Evolutionary conservation across 2,329 filamentous ascomycete genomes (phyloP).

Genomic region (Elsinoe perseae): DNA sequence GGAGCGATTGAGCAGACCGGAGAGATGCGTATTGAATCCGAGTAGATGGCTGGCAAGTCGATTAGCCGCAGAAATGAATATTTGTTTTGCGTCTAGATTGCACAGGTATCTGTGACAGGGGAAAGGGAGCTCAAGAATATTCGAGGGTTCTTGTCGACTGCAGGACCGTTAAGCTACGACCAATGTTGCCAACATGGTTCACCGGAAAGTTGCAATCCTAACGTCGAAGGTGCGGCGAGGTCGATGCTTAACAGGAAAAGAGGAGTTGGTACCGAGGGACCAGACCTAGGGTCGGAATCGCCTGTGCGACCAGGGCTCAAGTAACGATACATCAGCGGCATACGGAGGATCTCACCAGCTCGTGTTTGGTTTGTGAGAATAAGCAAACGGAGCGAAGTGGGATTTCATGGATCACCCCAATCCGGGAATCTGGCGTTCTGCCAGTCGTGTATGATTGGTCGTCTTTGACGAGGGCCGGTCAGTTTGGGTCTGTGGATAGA

Average conservation of each 20-base stretch:
- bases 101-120: conserved; percentile 3
- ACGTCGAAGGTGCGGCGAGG: background rate
- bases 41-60: background rate
- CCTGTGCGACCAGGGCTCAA: background rate
- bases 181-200: background rate
- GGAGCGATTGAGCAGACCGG: background rate
- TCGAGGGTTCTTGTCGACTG: background rate
- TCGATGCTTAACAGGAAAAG: background rate
- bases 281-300: background rate
- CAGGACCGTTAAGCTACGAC: conserved; percentile 10
- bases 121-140: conserved; percentile 4
- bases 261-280: background rate
- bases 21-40: background rate
- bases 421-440: background rate
- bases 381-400: conserved; percentile 1
- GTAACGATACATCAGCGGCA: background rate
- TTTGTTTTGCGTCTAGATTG: background rate
- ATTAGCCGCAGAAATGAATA: background rate
- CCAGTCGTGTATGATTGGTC: background rate
- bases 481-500: background rate
- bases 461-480: background rate
- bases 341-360: background rate
- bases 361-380: conserved; percentile 2
- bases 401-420: background rate
- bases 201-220: background rate